These are phyloP conservation scores for Inga oerstediana DNA, from an alignment of 306 rosid genomes.

Conservation along the genomic window DNA sequence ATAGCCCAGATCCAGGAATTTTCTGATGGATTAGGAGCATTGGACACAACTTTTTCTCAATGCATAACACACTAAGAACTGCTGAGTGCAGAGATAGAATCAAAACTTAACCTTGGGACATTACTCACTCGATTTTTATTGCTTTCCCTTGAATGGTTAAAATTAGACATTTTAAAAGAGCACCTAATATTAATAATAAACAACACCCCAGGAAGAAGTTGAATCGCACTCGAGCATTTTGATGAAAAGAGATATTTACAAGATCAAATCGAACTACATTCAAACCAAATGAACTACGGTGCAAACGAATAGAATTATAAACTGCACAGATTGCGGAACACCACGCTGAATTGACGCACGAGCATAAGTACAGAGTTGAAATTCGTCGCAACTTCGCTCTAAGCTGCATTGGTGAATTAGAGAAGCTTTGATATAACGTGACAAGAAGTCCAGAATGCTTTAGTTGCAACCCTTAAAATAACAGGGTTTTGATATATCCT, in stretches of 20 bases:
- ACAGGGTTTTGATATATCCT: conserved; percentile 98
- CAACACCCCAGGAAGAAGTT: conserved; percentile 9
- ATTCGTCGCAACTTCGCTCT: conserved; percentile 29
- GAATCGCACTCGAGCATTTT: conserved; percentile 35
- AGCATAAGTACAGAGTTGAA: neutral
- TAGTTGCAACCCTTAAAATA: conserved; percentile 68
- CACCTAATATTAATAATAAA: too few relatives aligned
- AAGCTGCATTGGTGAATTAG: conserved; percentile 46
- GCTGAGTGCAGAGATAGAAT: neutral
- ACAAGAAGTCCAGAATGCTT: conserved; percentile 91
- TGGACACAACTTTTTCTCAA: neutral
- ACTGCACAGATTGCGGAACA: neutral
- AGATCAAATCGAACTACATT: conserved; percentile 39
- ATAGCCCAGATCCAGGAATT: neutral
- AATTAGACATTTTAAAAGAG: neutral
- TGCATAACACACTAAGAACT: neutral
- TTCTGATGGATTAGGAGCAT: neutral
- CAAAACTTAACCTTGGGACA: neutral
- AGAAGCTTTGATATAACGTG: conserved; percentile 93
- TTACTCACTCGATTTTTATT: neutral
- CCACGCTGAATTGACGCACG: conserved; percentile 10
- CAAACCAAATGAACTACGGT: conserved; percentile 32
- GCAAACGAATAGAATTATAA: conserved; percentile 25
- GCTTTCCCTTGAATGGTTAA: neutral
- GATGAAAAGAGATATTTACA: conserved; percentile 45